A percentile compares a stretch with the other conserved stretches of the same genome.
Conservation (phyloP, 345 rosid genomes). For the Lumnitzera racemosa region DNA sequence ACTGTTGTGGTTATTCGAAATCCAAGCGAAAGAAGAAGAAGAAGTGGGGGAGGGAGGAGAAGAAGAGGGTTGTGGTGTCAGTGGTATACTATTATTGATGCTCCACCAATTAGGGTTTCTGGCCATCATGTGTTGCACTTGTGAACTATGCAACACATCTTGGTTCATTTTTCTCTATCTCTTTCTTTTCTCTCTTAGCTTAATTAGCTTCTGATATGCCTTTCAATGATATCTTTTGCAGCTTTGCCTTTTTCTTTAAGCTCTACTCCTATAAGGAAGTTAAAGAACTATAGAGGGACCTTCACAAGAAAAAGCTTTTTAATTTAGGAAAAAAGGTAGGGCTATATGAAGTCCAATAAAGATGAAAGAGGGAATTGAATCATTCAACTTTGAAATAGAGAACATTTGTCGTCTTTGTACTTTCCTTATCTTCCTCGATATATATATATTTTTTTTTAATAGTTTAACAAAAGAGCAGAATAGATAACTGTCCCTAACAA, state of each 20-base stretch:
- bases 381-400: slow-evolving; percentile 13
- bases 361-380: slow-evolving; percentile 25
- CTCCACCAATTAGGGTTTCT: slow-evolving; percentile 90
- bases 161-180: slow-evolving; percentile 40
- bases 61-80: slow-evolving; percentile 25
- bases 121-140: slow-evolving; percentile 74
- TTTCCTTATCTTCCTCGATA: slow-evolving; percentile 8
- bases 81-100: slow-evolving; percentile 57
- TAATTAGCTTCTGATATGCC: neutral
- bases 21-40: slow-evolving; percentile 51
- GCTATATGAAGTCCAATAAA: neutral
- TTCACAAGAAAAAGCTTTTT: neutral
- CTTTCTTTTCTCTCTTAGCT: slow-evolving; percentile 2
- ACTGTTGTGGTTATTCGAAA: neutral
- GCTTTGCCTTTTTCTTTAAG: no score
- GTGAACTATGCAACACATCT: slow-evolving; percentile 68
- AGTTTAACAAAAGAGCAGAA: no score
- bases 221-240: no score
- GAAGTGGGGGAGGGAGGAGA: slow-evolving; percentile 12
- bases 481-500: no score
- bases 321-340: slow-evolving; percentile 2
- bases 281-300: neutral
- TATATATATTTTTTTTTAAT: no score
- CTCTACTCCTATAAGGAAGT: no score
- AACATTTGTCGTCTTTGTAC: slow-evolving; percentile 7